Conservation (phyloP, 192 early-diverging fungal species). For the Helicostylum pulchrum region DNA sequence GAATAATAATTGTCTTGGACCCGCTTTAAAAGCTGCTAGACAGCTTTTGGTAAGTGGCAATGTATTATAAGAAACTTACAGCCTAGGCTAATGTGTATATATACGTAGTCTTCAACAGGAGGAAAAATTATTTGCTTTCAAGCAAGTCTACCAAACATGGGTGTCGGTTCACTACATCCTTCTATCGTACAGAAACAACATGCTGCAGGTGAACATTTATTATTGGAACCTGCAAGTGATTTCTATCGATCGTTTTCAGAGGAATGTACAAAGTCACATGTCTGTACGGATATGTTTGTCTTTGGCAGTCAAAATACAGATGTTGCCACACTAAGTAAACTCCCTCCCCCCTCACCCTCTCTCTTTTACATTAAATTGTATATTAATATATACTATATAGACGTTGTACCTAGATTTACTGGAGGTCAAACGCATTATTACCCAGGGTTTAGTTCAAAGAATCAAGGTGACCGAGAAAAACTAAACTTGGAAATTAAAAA, state of each 20-base stretch:
- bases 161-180: constrained; percentile 63
- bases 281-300: constrained; percentile 71
- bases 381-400: constrained; percentile 6
- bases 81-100: no score
- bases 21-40: constrained; percentile 65
- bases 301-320: constrained; percentile 69
- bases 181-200: constrained; percentile 1
- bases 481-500: constrained; percentile 64
- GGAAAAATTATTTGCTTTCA: constrained; percentile 79
- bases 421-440: constrained; percentile 79
- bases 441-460: constrained; percentile 65
- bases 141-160: constrained; percentile 63
- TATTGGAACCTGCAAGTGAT: constrained; percentile 58
- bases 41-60: constrained; percentile 55
- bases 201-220: constrained; percentile 45
- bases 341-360: not conserved
- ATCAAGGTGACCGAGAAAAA: constrained; percentile 62
- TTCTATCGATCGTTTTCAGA: constrained; percentile 84
- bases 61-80: no score
- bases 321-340: constrained; percentile 63
- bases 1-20: constrained; percentile 60
- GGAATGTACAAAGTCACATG: constrained; percentile 69
- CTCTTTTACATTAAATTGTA: not conserved
- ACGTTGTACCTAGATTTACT: constrained; percentile 57
- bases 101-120: constrained; percentile 45